Evolutionary conservation across 1,284 basidiomycete genomes (phyloP), one percentile per base, ranked within the genome.

Genomic region (Leccinum subspadiceum): DNA sequence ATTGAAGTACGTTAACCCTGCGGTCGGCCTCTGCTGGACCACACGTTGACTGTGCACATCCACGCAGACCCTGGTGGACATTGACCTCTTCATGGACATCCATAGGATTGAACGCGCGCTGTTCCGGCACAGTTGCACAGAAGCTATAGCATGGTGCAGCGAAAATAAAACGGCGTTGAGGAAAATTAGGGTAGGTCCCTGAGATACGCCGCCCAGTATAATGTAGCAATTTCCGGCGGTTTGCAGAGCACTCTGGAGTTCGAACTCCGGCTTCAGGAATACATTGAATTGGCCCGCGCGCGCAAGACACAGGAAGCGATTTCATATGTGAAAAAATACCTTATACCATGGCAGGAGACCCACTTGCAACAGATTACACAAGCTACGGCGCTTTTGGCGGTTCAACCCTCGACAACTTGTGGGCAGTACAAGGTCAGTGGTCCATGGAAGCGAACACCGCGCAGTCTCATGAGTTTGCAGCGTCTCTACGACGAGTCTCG

Each of bases 191-290:
- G 94, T 90, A 60, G 64, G 81, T 70, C 53, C 58, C 53, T 53
- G 63, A 57, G 54, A 41, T 60, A 58, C 50, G 57, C 50, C 31
- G 8, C 54, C 57, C 59, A 49, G 56, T 55, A 56, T 59, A 53
- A 54, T 56, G 37, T 44, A 66, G 53, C 58, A 60, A 62, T 62
- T 62, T 61, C 63, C 62, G 66, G 24, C 24, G 33, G 57, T 57
- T 58, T 60, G 39, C 75, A 96, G 93, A 95, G 91, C 75, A 90
- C 94, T 13, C 84, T 99, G 50, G 97, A 99, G 77, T 98, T 98
- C 73, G 92, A 96, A 61, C 84, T 99, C 31, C 86, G 97, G 20
- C 79, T 98, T 51, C 97, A 99, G 76, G 95, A 98, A 76, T 98
- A 92, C 73, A 94, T 99, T 68, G 97, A 99, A 75, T 81, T 98